A percentile compares a stretch with the other conserved stretches of the same genome.
These are phyloP conservation scores for Chaetomium cochliodes DNA, from an alignment of 495 filamentous ascomycete genomes.

Conservation along the genomic window DNA sequence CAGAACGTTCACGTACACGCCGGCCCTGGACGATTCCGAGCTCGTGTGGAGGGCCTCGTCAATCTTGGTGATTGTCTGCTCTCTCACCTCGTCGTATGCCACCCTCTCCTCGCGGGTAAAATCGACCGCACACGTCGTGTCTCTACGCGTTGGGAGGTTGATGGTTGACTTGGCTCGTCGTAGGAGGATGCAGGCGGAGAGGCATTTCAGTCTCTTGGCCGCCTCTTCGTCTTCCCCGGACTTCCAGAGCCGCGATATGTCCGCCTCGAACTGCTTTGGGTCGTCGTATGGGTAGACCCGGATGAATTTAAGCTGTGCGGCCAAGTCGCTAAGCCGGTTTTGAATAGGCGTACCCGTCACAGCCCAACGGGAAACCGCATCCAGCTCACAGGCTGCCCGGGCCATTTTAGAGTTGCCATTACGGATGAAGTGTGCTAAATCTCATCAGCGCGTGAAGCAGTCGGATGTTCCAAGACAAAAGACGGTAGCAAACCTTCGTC, in stretches of 20 bases:
- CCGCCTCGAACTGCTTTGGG: constrained; percentile 33
- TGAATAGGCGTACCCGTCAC: constrained; percentile 49
- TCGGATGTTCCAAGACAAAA: neutral
- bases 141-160: constrained; percentile 32
- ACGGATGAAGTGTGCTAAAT: constrained; percentile 33
- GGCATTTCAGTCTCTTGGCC: constrained; percentile 38
- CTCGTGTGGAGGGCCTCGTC: constrained; percentile 23
- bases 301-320: constrained; percentile 42
- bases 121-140: constrained; percentile 29
- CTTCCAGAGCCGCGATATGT: constrained; percentile 40
- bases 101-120: constrained; percentile 35
- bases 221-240: constrained; percentile 35
- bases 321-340: constrained; percentile 43
- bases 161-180: constrained; percentile 41
- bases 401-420: constrained; percentile 39
- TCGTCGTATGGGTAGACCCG: constrained; percentile 42
- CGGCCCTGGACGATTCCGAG: neutral
- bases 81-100: constrained; percentile 32
- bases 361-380: constrained; percentile 41
- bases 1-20: constrained; percentile 38
- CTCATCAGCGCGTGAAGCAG: neutral
- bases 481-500: constrained; percentile 27
- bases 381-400: constrained; percentile 37
- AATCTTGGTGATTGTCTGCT: constrained; percentile 27
- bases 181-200: constrained; percentile 37